Base-by-base conservation (phyloP, 2,329 filamentous ascomycete species). In the Alternaria ethzedia region DNA sequence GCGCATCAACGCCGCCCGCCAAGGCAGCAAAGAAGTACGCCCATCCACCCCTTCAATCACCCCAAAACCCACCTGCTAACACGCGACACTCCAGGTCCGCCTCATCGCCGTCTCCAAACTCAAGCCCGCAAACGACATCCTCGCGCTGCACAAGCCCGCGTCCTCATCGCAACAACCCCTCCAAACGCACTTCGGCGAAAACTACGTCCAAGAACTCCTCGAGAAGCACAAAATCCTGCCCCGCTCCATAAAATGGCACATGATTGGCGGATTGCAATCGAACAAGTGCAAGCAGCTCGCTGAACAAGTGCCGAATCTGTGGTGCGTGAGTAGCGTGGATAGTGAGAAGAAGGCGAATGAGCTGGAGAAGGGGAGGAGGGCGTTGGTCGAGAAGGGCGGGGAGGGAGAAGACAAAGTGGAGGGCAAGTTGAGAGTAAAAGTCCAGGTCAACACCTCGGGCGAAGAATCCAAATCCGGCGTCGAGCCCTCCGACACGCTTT, bases 41-140 rank as follows among this genome's bases (percentile, higher is more conserved):
- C 25, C 15, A 28, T 47, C 41, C 25, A 49, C 11, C 58, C 13
- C 13, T 32, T 11, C 43, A 13, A 6, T 10, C 51, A 28, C 49
- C n/a, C 54, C 28, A 59, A 28, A 41, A 36, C 50, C 7, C 45
- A 23, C 43, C 20, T 63, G 57, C 61, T 56, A 52, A 49, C 13
- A 43, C 21, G 10, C 21, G 54, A 17, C 70, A 10, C n/a, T 52
- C 21, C 70, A 93, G 90, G 87, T 95, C 67, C 90, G 96, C 50
- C 87, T 99, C 43, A 94, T 99, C 45, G 95, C 96, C 26, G 96
- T 99, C 54, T 97, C 94, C 44, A 99, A 99, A 82, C 86, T 97
- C 70, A 98, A 99, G 82, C 95, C 96, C 13, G 93, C 90, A 63
- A 92, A 92, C 74, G 96, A 99, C 79, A 91, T 99, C 73, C 86